Evolutionary conservation across 495 filamentous ascomycete species (phyloP).

Genomic region (Zalerion maritima): DNA sequence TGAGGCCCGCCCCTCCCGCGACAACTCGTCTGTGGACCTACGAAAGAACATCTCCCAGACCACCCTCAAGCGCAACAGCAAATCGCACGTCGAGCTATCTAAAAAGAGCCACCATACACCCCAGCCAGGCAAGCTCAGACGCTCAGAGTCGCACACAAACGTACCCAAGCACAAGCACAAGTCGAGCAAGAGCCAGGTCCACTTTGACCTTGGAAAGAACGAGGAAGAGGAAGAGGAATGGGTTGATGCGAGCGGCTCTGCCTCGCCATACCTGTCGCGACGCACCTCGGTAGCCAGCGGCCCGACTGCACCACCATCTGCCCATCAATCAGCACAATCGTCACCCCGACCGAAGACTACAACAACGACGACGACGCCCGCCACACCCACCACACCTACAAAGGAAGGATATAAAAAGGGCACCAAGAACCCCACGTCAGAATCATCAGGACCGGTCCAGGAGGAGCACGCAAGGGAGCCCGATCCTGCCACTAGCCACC

Average conservation of each 20-base stretch:
- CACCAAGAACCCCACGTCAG: slow-evolving; percentile 9
- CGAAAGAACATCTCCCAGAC: slow-evolving; percentile 32
- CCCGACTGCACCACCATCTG: slow-evolving; percentile 10
- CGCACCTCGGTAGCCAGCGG: slow-evolving; percentile 28
- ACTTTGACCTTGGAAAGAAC: slow-evolving; percentile 34
- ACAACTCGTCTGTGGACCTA: slow-evolving; percentile 21
- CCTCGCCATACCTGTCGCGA: slow-evolving; percentile 37
- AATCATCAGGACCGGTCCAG: slow-evolving; percentile 5
- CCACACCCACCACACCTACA: slow-evolving; percentile 6
- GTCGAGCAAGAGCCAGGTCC: slow-evolving; percentile 24
- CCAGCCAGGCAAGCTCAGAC: slow-evolving; percentile 29
- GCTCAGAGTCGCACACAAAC: slow-evolving; percentile 25
- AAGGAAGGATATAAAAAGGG: slow-evolving; percentile 8
- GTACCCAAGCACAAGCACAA: slow-evolving; percentile 19
- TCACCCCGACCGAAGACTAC: slow-evolving; percentile 5
- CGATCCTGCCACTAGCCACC: slow-evolving; percentile 15
- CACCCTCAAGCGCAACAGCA: slow-evolving; percentile 33
- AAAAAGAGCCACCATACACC: slow-evolving; percentile 35
- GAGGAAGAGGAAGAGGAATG: slow-evolving; percentile 41
- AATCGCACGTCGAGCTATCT: slow-evolving; percentile 31
- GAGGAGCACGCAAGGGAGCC: slow-evolving; percentile 8
- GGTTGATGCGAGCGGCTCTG: slow-evolving; percentile 40
- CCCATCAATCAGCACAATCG: slow-evolving; percentile 15
- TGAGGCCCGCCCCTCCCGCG: slow-evolving; percentile 23
- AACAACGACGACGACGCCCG: slow-evolving; percentile 10